These are phyloP conservation scores for Teunomyces stri DNA, from an alignment of 805 yeast genomes.

Conservation along the genomic window DNA sequence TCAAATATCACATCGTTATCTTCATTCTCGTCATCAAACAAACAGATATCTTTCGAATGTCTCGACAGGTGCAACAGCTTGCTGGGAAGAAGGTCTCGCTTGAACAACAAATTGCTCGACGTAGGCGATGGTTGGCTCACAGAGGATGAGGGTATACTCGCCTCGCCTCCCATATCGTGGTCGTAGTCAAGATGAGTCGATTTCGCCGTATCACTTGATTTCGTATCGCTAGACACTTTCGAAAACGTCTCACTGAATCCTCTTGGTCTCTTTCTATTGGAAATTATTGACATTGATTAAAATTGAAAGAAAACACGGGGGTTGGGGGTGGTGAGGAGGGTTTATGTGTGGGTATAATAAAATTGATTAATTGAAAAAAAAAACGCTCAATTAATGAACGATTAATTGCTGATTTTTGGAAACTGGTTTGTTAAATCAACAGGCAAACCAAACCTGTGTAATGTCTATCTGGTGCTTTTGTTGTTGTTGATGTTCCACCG, in stretches of 20 bases:
- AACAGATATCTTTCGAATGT: slow-evolving; percentile 3
- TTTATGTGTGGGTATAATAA: too few relatives aligned
- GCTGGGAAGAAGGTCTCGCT: neutral
- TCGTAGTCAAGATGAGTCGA: slow-evolving; percentile 6
- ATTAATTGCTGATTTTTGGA: too few relatives aligned
- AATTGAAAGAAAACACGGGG: neutral
- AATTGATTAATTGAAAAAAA: too few relatives aligned
- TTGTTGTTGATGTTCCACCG: neutral
- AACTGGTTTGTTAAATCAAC: neutral
- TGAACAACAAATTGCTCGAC: neutral
- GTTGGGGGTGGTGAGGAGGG: neutral
- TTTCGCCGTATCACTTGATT: slow-evolving; percentile 5
- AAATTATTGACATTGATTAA: slow-evolving; percentile 31
- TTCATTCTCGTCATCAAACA: slow-evolving; percentile 9
- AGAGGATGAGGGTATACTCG: slow-evolving; percentile 5
- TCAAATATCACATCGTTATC: slow-evolving; percentile 9
- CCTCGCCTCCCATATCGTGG: slow-evolving; percentile 7
- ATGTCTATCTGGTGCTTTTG: neutral
- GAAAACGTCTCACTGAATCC: slow-evolving; percentile 43
- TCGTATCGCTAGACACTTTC: slow-evolving; percentile 5
- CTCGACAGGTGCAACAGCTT: neutral
- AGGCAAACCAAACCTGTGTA: neutral
- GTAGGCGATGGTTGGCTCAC: slow-evolving; percentile 5
- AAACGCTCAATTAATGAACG: too few relatives aligned
- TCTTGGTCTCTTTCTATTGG: slow-evolving; percentile 45